Evolutionary conservation across 352 stramenopile genomes (phyloP), one percentile per base, ranked within the genome.

Genomic region (Phytophthora agathidicida): DNA sequence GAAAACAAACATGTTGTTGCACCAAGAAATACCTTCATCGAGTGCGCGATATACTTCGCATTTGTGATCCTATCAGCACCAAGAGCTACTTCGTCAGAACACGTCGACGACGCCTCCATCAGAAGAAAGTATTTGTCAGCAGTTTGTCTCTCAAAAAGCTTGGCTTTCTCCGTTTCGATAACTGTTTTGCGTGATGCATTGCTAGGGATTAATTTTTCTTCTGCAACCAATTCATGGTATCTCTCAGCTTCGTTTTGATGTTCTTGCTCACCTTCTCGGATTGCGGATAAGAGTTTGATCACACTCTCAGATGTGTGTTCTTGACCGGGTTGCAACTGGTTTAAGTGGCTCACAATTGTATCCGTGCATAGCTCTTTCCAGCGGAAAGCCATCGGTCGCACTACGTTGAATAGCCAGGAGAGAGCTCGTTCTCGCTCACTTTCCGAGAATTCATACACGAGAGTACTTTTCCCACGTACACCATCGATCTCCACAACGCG

Each of bases 381-480:
- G 1, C 77, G 73, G 23, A 85, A 74, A 16, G 62, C 58, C 4
- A 91, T 48, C 2, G 81, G 72, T 11, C 74, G 49, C 0, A 74
- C 61, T 2, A 72, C 65, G 9, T 53, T 41, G 13, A 80, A 60
- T 5, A 65, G 26, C 24, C 45, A 43, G 1, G 66, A 73, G 0
- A 11, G 31, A 3, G 61, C 57, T 11, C 56, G 24, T 11, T 45
- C 37, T 5, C 63, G 44, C 19, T 88, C 71, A 3, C 33, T 28
- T 38, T 91, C 84, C 0, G 70, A 76, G 7, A 81, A 73, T 0
- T 94, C 82, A 48, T 78, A 85, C 19, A 94, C 59, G 0, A 77
- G 46, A 3, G 71, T 84, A 3, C 68, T 82, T 45, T 84, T 80
- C 0, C 78, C 80, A 14, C 57, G 60, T 2, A 37, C 27, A 11